Conservation (phyloP, 2,329 filamentous ascomycete species). For the Penicillium expansum region DNA sequence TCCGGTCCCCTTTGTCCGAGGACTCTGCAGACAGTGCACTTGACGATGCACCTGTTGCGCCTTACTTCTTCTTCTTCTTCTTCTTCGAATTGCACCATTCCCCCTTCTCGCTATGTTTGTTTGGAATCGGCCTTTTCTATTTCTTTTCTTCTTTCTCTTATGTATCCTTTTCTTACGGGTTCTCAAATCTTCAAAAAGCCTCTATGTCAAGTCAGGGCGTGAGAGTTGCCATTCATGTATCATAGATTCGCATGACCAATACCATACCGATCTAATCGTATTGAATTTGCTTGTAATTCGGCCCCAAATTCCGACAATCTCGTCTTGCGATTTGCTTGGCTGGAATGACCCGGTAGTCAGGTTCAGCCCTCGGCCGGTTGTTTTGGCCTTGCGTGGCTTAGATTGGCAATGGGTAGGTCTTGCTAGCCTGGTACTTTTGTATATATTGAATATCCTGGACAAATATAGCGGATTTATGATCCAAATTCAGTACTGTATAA, state of each 20-base stretch:
- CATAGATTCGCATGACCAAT: constrained; percentile 34
- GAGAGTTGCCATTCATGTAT: constrained; percentile 34
- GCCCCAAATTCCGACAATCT: neutral
- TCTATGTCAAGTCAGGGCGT: constrained; percentile 9
- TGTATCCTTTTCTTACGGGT: constrained; percentile 26
- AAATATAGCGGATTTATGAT: neutral
- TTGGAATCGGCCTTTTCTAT: constrained; percentile 20
- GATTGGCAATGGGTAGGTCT: no score
- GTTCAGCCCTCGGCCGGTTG: neutral
- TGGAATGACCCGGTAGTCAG: neutral
- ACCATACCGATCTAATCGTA: constrained; percentile 23
- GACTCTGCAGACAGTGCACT: constrained; percentile 10
- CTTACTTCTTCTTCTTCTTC: constrained; percentile 8
- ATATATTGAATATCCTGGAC: no score
- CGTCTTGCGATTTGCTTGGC: neutral
- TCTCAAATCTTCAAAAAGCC: constrained; percentile 21
- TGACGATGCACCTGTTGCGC: constrained; percentile 19
- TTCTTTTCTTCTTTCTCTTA: constrained; percentile 20
- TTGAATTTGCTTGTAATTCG: neutral
- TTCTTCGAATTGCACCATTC: constrained; percentile 12
- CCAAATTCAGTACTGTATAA: neutral
- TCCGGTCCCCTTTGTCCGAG: neutral
- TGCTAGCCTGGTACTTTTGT: no score
- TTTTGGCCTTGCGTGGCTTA: neutral
- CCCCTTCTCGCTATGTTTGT: constrained; percentile 19